A percentile compares a stretch with the other conserved stretches of the same genome.
These are phyloP conservation scores for Cicer bijugum DNA, from an alignment of 306 rosid genomes.

Conservation along the genomic window DNA sequence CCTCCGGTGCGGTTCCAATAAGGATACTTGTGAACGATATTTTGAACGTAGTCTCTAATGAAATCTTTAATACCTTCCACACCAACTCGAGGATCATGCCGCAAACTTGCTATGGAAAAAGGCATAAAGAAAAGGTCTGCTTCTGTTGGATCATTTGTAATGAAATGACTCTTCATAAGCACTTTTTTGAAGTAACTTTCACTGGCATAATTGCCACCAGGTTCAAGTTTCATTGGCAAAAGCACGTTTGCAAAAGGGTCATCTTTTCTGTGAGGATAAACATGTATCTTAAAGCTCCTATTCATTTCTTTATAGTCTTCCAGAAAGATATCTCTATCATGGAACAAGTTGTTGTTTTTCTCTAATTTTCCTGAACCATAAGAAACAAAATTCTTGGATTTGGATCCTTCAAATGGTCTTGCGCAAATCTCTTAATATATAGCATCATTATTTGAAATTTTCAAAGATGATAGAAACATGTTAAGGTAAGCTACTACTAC, in stretches of 20 bases:
- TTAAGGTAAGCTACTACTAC: not conserved
- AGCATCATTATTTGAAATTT: constrained; percentile 7
- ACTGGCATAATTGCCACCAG: constrained; percentile 87
- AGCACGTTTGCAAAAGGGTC: constrained; percentile 79
- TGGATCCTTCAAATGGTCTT: not conserved
- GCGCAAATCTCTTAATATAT: constrained; percentile 1
- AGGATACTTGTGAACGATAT: constrained; percentile 60
- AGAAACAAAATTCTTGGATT: not conserved
- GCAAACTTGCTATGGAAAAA: constrained; percentile 77
- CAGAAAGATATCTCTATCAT: constrained; percentile 62
- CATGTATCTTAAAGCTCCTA: constrained; percentile 76
- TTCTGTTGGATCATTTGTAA: constrained; percentile 59
- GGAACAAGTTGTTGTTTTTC: constrained; percentile 60
- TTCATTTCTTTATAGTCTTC: constrained; percentile 84
- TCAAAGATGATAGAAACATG: not conserved
- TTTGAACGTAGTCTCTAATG: constrained; percentile 60
- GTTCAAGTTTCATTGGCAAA: constrained; percentile 63
- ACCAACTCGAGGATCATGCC: constrained; percentile 71
- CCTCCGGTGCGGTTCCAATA: constrained; percentile 81
- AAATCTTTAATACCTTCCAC: constrained; percentile 72
- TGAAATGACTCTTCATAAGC: constrained; percentile 68
- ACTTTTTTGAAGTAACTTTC: constrained; percentile 82
- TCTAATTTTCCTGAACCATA: constrained; percentile 53
- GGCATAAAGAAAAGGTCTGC: constrained; percentile 88
- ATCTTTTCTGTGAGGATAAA: constrained; percentile 71